These are phyloP conservation scores for Stagonosporopsis cucurbitacearum DNA, from an alignment of 2,329 filamentous ascomycete genomes.

Conservation along the genomic window DNA sequence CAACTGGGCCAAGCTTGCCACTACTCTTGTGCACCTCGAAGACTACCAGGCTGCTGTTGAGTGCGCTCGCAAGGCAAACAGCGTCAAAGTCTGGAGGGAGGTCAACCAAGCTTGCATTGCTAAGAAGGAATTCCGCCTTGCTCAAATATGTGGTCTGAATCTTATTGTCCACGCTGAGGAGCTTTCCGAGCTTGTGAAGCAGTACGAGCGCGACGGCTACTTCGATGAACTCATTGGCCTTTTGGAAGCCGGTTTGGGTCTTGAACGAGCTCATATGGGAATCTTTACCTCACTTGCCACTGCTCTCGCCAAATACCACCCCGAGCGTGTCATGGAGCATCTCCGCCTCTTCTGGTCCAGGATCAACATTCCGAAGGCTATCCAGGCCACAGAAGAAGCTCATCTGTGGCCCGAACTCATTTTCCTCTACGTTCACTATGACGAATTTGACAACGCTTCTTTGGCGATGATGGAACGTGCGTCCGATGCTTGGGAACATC, in stretches of 20 bases:
- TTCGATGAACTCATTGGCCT: constrained; percentile 97
- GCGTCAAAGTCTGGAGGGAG: constrained; percentile 99
- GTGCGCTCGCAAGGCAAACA: constrained; percentile 97
- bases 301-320: constrained; percentile 91
- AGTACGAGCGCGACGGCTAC: constrained; percentile 96
- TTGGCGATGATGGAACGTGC: constrained; percentile 98
- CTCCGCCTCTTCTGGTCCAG: constrained; percentile 98
- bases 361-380: constrained; percentile 98
- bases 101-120: constrained; percentile 94
- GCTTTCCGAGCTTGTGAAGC: constrained; percentile 87
- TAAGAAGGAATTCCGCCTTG: constrained; percentile 98
- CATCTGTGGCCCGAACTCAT: constrained; percentile 97
- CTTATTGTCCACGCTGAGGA: constrained; percentile 98
- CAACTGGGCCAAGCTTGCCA: constrained; percentile 99
- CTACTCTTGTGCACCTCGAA: constrained; percentile 93
- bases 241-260: constrained; percentile 90
- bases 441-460: constrained; percentile 96
- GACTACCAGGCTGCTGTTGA: constrained; percentile 98
- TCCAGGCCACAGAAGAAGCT: constrained; percentile 89
- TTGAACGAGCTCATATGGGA: constrained; percentile 90
- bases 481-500: constrained; percentile 98
- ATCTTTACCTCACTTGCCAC: constrained; percentile 96
- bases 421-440: constrained; percentile 97
- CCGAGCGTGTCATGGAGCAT: constrained; percentile 97
- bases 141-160: constrained; percentile 98